Base-by-base conservation (phyloP, 345 rosid genomes). In the Citrus glauca region DNA sequence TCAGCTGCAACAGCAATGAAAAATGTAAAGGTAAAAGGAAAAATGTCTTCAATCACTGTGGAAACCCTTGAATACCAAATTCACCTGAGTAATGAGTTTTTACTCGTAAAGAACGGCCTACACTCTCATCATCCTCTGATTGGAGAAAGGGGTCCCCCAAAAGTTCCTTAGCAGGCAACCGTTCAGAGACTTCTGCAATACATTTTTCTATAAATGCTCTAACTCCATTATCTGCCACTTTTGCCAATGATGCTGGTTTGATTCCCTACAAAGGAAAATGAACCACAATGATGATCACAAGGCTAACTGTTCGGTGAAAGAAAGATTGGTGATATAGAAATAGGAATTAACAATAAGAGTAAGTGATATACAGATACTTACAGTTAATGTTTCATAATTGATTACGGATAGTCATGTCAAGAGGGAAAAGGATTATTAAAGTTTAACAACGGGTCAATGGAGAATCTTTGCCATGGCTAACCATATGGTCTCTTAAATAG, bases 171-270 rank as follows among this genome's bases (percentile, higher is more conserved):
- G 99, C 98, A 6, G 97, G 74, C 78, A 92, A 82, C 63, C 98
- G 91, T 22, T 88, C 87, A 17, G 97, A 87, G 73, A 88, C 98
- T 53, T 83, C 87, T 22, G 97, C 87, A 59, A 94, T 91, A 75
- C 99, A 96, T 85, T 96, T 96, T 84, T 90, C 97, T 78, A 96
- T 94, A 83, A 96, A 96, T 64, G 80, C 80, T 86, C 78, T 90
- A 57, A 94, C 93, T 38, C 82, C 84, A 17, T 84, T 86, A 83
- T 94, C 91, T 63, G 79, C 83, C 84, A 96, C 98, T 80, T 90
- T 96, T 37, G 85, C 88, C 85, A 96, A 87, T 25, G 99, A 89
- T 53, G 97, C 99, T 55, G 99, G 99, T 80, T 90, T 94, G 65
- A 92, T 89, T 80, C 99, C 99, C 98, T 96, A 82, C 65, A 27